These are phyloP conservation scores for Mortierella sp. DNA, from an alignment of 371 early-diverging fungal genomes.

Conservation along the genomic window DNA sequence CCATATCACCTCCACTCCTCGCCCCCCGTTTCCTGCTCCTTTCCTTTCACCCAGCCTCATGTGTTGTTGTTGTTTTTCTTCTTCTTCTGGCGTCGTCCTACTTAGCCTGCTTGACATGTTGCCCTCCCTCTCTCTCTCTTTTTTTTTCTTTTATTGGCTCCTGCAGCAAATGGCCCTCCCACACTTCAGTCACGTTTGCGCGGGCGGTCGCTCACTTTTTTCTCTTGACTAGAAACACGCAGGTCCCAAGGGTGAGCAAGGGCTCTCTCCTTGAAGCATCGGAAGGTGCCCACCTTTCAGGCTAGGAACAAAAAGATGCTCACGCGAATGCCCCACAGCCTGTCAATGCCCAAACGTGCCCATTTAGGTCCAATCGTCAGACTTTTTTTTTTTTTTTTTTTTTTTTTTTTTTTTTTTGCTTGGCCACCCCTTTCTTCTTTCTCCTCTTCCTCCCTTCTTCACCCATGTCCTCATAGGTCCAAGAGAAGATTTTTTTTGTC, in stretches of 20 bases:
- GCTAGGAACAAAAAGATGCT: background rate
- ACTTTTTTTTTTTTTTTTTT: background rate
- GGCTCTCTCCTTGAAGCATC: background rate
- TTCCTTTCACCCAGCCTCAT: conserved; percentile 7
- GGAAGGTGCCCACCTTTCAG: background rate
- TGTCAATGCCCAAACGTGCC: no score
- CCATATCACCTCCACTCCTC: conserved; percentile 7
- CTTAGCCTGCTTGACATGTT: conserved; percentile 22
- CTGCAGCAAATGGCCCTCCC: background rate
- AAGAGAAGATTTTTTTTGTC: no score
- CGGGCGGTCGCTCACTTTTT: background rate
- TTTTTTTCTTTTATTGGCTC: background rate
- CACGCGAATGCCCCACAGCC: no score
- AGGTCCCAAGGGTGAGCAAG: background rate
- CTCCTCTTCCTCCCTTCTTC: background rate
- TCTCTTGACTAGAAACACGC: background rate
- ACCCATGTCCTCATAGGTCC: background rate
- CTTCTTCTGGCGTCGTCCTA: no score
- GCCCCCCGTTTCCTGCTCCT: background rate
- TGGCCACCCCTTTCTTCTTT: background rate
- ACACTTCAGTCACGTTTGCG: background rate
- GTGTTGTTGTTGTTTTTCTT: conserved; percentile 12
- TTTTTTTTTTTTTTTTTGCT: background rate
- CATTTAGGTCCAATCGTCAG: background rate
- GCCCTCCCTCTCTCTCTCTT: background rate